phyloP scores from a whole-genome alignment of 2,329 filamentous ascomycete species.

The Cladosporium oxysporum region DNA sequence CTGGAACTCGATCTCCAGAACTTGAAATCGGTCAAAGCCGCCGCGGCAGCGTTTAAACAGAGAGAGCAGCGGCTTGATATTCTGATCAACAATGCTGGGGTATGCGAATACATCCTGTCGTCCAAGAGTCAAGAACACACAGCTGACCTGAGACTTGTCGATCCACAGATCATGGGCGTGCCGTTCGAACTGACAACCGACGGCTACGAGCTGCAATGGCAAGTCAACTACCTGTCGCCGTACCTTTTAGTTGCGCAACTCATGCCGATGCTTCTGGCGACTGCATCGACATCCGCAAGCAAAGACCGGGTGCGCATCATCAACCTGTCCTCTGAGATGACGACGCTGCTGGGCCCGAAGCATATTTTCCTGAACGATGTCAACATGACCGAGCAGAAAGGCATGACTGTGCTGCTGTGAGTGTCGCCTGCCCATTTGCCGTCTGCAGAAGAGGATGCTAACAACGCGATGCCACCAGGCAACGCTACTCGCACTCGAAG shows the following conservation, averaged over 20 bases:
- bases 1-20: constrained; percentile 11
- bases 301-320: constrained; percentile 8
- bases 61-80: not conserved
- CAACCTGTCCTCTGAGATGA: constrained; percentile 7
- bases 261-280: constrained; percentile 7
- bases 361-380: constrained; percentile 8
- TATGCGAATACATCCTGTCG: not conserved
- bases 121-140: too few relatives aligned
- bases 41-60: not conserved
- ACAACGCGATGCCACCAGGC: not conserved
- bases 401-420: constrained; percentile 7
- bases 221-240: constrained; percentile 17
- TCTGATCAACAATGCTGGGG: constrained; percentile 13
- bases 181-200: constrained; percentile 9
- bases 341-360: not conserved
- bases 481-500: constrained; percentile 16
- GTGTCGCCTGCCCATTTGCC: not conserved
- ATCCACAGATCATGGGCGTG: constrained; percentile 6
- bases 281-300: not conserved
- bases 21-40: constrained; percentile 10
- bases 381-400: constrained; percentile 13
- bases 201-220: constrained; percentile 13
- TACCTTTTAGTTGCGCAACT: not conserved
- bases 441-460: not conserved
- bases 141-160: not conserved